Base-by-base conservation (phyloP, 1,139 yeast species). In the Suhomyces guaymorum region DNA sequence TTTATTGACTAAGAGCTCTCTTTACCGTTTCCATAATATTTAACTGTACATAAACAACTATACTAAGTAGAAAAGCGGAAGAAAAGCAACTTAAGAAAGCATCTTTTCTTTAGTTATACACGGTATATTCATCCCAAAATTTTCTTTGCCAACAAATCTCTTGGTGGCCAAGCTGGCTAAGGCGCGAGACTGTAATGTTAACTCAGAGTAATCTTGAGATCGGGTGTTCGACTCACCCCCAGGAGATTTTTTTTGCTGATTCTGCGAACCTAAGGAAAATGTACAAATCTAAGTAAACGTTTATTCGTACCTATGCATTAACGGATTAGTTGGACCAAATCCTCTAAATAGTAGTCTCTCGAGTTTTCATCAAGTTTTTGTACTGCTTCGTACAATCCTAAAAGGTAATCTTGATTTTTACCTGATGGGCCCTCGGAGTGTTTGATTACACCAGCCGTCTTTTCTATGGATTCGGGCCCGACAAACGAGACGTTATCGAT, bases 211-310 rank as follows among this genome's bases (percentile, higher is more conserved):
- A 80, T 79, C 85, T 78, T 77, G 82, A 78, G 83, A 78, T 78
- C 86, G 84, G 82, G 85, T 73, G 86, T 80, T 80, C 86, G 84
- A 80, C 77, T 79, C 85, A 73, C 85, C 81, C 84, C 80, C 83
- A 74, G 80, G 85, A 79, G 85, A 80, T 46, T 59, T 61, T 52
- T 59, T 63, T 69, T 77, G 55, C 40, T 18, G 20, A 18, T 9
- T 18, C 20, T 18, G 9, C 20, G 24, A 13, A 41, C 30, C n/a
- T n/a, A n/a, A n/a, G n/a, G n/a, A n/a, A n/a, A n/a, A n/a, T n/a
- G n/a, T n/a, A n/a, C n/a, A n/a, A n/a, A n/a, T n/a, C n/a, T 18
- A 18, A 18, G 20, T 18, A 18, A 7, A 18, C 9, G 45, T 41
- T 18, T 48, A 49, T 21, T 48, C 48, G 26, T 44, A 35, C 12